A percentile compares a stretch with the other conserved stretches of the same genome.
These are phyloP conservation scores for Aspergillus ibericus DNA, from an alignment of 2,329 filamentous ascomycete species.

Conservation along the genomic window DNA sequence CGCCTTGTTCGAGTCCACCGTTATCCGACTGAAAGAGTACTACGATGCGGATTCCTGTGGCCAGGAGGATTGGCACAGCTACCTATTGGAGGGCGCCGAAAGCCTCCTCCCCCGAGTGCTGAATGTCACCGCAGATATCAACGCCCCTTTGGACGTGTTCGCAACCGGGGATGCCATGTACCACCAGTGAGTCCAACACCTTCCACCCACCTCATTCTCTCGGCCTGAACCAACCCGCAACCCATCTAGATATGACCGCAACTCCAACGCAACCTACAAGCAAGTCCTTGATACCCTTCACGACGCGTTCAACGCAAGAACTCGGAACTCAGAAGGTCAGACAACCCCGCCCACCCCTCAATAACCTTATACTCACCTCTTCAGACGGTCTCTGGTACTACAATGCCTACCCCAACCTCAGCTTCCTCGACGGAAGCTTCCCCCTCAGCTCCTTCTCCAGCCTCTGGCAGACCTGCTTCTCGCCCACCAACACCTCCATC, in stretches of 20 bases:
- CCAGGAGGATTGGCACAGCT: constrained; percentile 21
- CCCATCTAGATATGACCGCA: constrained; percentile 15
- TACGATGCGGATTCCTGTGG: constrained; percentile 10
- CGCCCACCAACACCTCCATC: constrained; percentile 38
- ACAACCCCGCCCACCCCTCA: no score
- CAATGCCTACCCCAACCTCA: constrained; percentile 50
- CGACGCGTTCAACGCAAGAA: constrained; percentile 22
- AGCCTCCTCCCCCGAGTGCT: constrained; percentile 18
- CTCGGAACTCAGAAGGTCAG: constrained; percentile 18
- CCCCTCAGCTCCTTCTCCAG: constrained; percentile 30
- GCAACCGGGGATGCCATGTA: constrained; percentile 21
- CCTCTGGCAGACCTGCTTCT: constrained; percentile 30
- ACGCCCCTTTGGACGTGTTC: constrained; percentile 23
- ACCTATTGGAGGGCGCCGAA: constrained; percentile 19
- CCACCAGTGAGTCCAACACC: constrained; percentile 11
- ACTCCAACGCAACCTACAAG: constrained; percentile 9
- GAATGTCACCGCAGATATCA: constrained; percentile 20
- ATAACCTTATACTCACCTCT: not conserved
- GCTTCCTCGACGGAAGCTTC: constrained; percentile 57
- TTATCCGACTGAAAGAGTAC: constrained; percentile 19
- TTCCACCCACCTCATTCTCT: not conserved
- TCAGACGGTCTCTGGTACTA: constrained; percentile 25
- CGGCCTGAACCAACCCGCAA: not conserved
- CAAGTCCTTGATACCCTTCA: constrained; percentile 18
- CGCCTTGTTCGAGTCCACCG: constrained; percentile 26